Percentiles rank a stretch among this genome's conserved stretches.
These are phyloP conservation scores for carrot (Daucus carota) DNA, from an alignment of 129 eudicot species.

Conservation along the genomic window DH1_v3.0 NC_030384.2:45983001-45983500, in stretches of 20 bases:
- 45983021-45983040: conserved; percentile 39
- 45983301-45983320: conserved; percentile 84
- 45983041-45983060: conserved; percentile 47
- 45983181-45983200: neutral
- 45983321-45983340: conserved; percentile 54
- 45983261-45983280: conserved; percentile 58
- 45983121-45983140: neutral
- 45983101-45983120: conserved; percentile 31
- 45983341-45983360: neutral
- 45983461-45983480: neutral
- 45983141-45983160: neutral
- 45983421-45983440: neutral
- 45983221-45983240: conserved; percentile 29
- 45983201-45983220: neutral
- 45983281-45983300: conserved; percentile 65
- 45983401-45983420: neutral
- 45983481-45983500: neutral
- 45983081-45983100: conserved; percentile 72
- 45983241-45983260: conserved; percentile 87
- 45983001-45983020: conserved; percentile 40
- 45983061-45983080: conserved; percentile 43
- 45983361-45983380: neutral
- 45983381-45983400: neutral
- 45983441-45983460: neutral
- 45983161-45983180: neutral